These are phyloP conservation scores for Conticribra guillardii DNA, from an alignment of 108 stramenopile genomes.

Conservation along the genomic window DNA sequence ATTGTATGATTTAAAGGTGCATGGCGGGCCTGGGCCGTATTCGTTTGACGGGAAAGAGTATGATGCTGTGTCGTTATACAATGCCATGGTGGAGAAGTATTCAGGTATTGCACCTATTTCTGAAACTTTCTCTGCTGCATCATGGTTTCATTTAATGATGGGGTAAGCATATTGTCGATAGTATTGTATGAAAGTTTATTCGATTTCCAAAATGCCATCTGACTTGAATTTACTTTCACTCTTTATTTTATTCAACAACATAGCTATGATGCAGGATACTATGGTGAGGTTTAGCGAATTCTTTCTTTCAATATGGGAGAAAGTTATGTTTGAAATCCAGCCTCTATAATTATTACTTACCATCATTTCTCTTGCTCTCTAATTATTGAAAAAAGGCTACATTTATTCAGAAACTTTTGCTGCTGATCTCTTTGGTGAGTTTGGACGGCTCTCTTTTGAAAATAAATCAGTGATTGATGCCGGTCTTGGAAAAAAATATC, in stretches of 20 bases:
- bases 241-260: not conserved
- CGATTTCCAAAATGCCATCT: not conserved
- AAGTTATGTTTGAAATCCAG: not conserved
- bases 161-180: conserved; percentile 16
- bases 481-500: conserved; percentile 16
- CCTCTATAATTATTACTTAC: not conserved
- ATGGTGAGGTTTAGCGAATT: conserved; percentile 11
- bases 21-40: conserved; percentile 11
- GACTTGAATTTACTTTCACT: not conserved
- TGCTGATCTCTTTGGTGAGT: conserved; percentile 20
- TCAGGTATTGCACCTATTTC: not conserved
- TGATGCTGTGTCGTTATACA: conserved; percentile 16
- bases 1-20: conserved; percentile 25
- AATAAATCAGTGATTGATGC: conserved; percentile 10
- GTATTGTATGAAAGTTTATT: not conserved
- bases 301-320: not conserved
- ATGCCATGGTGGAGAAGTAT: conserved; percentile 18
- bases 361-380: not conserved
- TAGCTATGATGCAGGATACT: conserved; percentile 23
- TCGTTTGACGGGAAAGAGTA: conserved; percentile 3
- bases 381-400: not conserved
- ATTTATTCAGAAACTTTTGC: conserved; percentile 31
- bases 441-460: not conserved
- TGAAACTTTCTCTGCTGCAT: conserved; percentile 7
- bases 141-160: conserved; percentile 31